Evolutionary conservation across 2,329 filamentous ascomycete species (phyloP), one percentile per base, ranked within the genome.

Genomic region (Immersiporthe knoxdaviesiana): DNA sequence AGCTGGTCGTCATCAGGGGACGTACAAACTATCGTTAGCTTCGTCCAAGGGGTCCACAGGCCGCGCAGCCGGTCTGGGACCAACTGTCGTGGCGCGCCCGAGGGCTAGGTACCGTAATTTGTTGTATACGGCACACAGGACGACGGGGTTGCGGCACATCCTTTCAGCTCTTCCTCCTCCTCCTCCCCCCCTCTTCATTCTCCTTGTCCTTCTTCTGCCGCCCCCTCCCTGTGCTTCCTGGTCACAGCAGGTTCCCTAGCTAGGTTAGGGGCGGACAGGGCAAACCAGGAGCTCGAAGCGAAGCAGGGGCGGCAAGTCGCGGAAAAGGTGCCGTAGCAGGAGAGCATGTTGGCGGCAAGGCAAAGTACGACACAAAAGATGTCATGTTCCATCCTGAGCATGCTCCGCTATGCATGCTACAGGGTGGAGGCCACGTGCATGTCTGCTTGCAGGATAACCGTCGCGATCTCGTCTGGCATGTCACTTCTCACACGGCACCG

Each of bases 31-130:
- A 27, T 44, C n/a, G 68, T 39, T 67, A 65, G 59, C 32, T 58
- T 67, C 50, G 59, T 52, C 32, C 24, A 35, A 35, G 52, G 37
- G 37, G 56, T 44, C 65, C 65, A 70, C 59, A 63, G 37, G 47
- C 44, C 65, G 67, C 60, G 60, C 68, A 64, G 67, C 60, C 52
- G 65, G 39, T 64, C 65, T 65, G 65, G 21, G 63, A 35, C 62
- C 66, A 60, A 47, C 68, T 21, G 27, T 37, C 50, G 66, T 60
- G 63, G 63, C 56, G 56, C 30, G 32, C 32, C 30, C 4, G 18
- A 37, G 30, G 30, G 30, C 56, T 59, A 16, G 21, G 32, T 37
- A 59, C 8, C 18, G 30, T 11, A 37, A 21, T 4, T n/a, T n/a
- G n/a, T 37, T 37, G 56, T 59, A 59, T 21, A 59, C 32, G 21